Evolutionary conservation across 345 rosid species (phyloP), one percentile per base, ranked within the genome.

Genomic region (Erodium maritimum): DNA sequence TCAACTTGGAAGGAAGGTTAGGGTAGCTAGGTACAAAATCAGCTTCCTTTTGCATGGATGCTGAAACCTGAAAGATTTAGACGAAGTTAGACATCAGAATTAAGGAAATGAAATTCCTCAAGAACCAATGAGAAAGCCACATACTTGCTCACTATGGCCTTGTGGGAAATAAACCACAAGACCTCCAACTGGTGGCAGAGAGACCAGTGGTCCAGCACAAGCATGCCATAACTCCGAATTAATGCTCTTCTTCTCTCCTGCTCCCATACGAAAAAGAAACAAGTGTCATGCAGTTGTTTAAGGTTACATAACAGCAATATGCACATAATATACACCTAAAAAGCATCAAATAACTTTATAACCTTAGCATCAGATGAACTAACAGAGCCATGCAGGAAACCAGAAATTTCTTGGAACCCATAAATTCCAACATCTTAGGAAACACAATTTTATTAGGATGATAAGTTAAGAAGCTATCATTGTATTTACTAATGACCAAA

Each of bases 161-260:
- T 91, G 97, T 55, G 97, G 97, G 68, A 88, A 91, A 82, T 91
- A 91, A 60, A 91, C 91, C 16, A 91, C 97, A 56, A 86, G 90
- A 69, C 97, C 88, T 62, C 96, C 95, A 20, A 88, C 78, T 33
- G 95, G 96, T 52, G 97, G 97, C 69, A 91, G 74, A 54, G 95
- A 86, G 60, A 88, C 96, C 65, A 91, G 67, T 48, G 97, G 97
- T 22, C 97, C 97, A 1, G 95, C 97, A 78, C 97, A 91, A 70
- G 96, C 96, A 71, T 91, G 97, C 97, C 97, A 91, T 71, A 91
- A 69, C 62, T 84, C 95, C n/a, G 96, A 88, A 79, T 86, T 88
- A 58, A 88, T 86, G 56, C 37, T 68, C 73, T 86, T 91, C 76
- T 80, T 86, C 67, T 91, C 98, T 46, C 87, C 98, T 91, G 79